Conservation (phyloP, 208 protist genomes). For the Histomonas meleagridis region DNA sequence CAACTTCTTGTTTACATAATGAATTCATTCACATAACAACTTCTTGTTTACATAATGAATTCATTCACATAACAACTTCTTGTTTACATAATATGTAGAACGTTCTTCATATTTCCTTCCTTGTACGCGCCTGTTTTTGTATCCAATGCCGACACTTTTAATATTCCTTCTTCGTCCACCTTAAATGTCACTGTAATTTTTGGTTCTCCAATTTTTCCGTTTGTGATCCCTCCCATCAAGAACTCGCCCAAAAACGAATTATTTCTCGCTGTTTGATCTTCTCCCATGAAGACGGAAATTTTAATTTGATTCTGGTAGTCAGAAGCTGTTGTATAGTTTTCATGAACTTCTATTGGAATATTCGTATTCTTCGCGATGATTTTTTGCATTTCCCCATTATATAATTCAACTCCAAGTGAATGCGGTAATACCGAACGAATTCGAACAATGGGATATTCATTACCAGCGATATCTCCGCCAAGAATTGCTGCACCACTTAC, state of each 20-base stretch:
- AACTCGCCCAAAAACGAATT: conserved; percentile 74
- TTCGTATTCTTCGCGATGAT: conserved; percentile 93
- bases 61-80: too few species aligned
- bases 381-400: conserved; percentile 81
- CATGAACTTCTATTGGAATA: conserved; percentile 85
- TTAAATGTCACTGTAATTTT: conserved; percentile 74
- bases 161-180: conserved; percentile 70
- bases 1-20: too few species aligned
- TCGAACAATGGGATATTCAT: conserved; percentile 85
- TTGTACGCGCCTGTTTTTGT: conserved; percentile 62
- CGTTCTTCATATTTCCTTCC: too few species aligned
- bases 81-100: too few species aligned
- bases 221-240: conserved; percentile 59
- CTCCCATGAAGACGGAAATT: conserved; percentile 75
- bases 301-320: conserved; percentile 72
- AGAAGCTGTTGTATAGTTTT: conserved; percentile 70
- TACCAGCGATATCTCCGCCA: conserved; percentile 63
- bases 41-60: too few species aligned
- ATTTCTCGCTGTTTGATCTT: conserved; percentile 65
- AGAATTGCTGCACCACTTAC: conserved; percentile 92
- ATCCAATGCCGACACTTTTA: conserved; percentile 67
- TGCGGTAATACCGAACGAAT: conserved; percentile 91
- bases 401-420: conserved; percentile 88
- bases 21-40: too few species aligned
- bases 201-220: conserved; percentile 60